These are phyloP conservation scores for Taphrina betulina DNA, from an alignment of 1,139 yeast species.

Conservation along the genomic window DNA sequence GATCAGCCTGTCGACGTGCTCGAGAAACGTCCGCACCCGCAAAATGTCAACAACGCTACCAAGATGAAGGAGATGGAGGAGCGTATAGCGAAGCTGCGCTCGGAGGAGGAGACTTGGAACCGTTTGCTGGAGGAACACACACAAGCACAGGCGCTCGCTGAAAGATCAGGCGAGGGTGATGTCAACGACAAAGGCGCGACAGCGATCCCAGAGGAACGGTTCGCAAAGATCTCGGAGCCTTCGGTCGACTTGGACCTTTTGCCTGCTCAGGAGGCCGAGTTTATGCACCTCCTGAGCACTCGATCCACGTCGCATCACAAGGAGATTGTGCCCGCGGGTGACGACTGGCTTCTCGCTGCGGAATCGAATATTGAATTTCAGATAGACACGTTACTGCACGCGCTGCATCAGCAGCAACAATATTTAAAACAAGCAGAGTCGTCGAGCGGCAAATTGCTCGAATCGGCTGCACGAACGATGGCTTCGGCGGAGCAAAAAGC, in stretches of 20 bases:
- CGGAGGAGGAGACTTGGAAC: slow-evolving; percentile 32
- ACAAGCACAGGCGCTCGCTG: slow-evolving; percentile 27
- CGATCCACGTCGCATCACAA: slow-evolving; percentile 22
- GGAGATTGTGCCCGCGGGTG: background rate
- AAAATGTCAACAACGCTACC: slow-evolving; percentile 53
- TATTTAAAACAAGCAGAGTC: slow-evolving; percentile 34
- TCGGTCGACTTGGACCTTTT: slow-evolving; percentile 30
- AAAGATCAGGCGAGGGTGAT: background rate
- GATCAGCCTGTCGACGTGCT: slow-evolving; percentile 40
- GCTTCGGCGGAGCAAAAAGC: slow-evolving; percentile 29
- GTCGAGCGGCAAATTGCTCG: slow-evolving; percentile 34
- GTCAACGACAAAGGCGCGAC: too few relatives aligned
- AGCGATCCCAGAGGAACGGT: slow-evolving; percentile 1
- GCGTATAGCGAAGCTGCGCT: slow-evolving; percentile 44
- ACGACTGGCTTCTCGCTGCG: slow-evolving; percentile 29
- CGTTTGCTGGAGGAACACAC: slow-evolving; percentile 25
- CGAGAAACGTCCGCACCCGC: slow-evolving; percentile 54
- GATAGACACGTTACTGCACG: slow-evolving; percentile 36
- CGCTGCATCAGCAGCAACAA: slow-evolving; percentile 32
- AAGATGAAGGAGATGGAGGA: slow-evolving; percentile 52
- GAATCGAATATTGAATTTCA: slow-evolving; percentile 35
- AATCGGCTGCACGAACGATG: slow-evolving; percentile 34
- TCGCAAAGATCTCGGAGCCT: slow-evolving; percentile 9
- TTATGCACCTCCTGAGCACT: slow-evolving; percentile 25
- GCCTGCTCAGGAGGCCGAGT: slow-evolving; percentile 36